Base-by-base conservation (phyloP, 805 yeast genomes). In the Candida loeiensis region DNA sequence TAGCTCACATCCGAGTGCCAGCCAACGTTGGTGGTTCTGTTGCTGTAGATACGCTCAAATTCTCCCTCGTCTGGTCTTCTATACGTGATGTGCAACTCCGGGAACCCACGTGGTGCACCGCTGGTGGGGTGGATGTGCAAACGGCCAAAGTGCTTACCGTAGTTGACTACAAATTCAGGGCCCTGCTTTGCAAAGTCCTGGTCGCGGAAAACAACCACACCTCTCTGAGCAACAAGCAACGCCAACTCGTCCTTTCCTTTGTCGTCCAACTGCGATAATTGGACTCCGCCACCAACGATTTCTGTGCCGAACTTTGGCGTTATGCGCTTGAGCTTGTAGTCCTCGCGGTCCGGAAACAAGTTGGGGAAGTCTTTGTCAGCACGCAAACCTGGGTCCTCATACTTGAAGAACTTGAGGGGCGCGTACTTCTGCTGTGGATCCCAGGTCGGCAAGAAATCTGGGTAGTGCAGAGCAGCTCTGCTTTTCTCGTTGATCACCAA, bases 281-380 rank as follows among this genome's bases (percentile, higher is more conserved):
- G 87, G 34, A 83, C 54, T 2, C 15, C 31, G 3, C 41, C 41
- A 26, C 82, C 83, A 20, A 59, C 60, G 34, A 85, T 63, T 46
- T 79, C 86, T 14, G 80, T 66, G 15, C 93, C 95, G 38, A 85
- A 66, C 53, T 77, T 82, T 21, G 93, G 91, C 1, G 86, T 77
- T 27, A 84, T 57, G 37, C 52, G 58, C 46, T 73, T 74, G 34
- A 55, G 54, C 18, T 56, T 44, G 17, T 49, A 50, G 26, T 48
- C 45, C 16, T 59, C 56, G 7, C 24, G 58, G 45, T 40, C 50
- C 37, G 76, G 75, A 48, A 80, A 73, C 41, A 82, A 66, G 49
- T 70, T 73, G 17, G 71, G 67, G 39, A 77, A 69, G 2, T 58
- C 45, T n/a, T 79, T 74, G 54, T 82, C 83, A n/a, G 83, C 89